A percentile compares a stretch with the other conserved stretches of the same genome.
These are phyloP conservation scores for Tolypocladium cylindrosporum DNA, from an alignment of 2,329 filamentous ascomycete genomes.

Conservation along the genomic window DNA sequence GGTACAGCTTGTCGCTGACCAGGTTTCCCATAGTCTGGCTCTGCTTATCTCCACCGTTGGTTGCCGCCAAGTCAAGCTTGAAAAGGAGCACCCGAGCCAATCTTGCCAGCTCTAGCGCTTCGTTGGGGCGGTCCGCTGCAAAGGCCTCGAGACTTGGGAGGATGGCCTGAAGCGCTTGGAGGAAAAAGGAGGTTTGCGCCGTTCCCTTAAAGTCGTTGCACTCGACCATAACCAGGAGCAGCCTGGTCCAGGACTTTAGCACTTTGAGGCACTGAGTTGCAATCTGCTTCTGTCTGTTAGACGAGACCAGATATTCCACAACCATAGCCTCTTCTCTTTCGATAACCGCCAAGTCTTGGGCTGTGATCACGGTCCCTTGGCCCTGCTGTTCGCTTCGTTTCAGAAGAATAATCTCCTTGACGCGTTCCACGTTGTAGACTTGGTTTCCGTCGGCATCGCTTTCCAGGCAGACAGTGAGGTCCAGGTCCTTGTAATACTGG, in stretches of 20 bases:
- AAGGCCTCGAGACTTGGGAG: slow-evolving; percentile 78
- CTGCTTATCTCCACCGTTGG: slow-evolving; percentile 28
- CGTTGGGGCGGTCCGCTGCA: slow-evolving; percentile 55
- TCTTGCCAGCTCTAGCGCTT: slow-evolving; percentile 66
- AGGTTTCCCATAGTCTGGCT: slow-evolving; percentile 52
- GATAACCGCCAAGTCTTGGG: slow-evolving; percentile 38
- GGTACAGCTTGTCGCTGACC: slow-evolving; percentile 79
- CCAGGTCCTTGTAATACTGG: slow-evolving; percentile 53
- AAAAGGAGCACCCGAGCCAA: slow-evolving; percentile 65
- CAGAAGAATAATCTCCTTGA: slow-evolving; percentile 64
- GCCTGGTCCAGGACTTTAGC: slow-evolving; percentile 73
- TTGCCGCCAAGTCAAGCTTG: slow-evolving; percentile 50
- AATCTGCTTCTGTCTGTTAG: slow-evolving; percentile 54
- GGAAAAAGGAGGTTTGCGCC: slow-evolving; percentile 64
- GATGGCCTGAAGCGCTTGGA: slow-evolving; percentile 80
- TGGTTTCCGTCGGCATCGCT: slow-evolving; percentile 44
- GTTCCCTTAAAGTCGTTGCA: slow-evolving; percentile 69
- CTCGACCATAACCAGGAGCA: slow-evolving; percentile 75
- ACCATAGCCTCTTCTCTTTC: slow-evolving; percentile 52
- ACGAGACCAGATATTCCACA: slow-evolving; percentile 49
- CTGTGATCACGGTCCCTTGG: slow-evolving; percentile 35
- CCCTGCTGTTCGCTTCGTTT: slow-evolving; percentile 53
- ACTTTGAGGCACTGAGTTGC: slow-evolving; percentile 51
- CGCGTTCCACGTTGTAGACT: slow-evolving; percentile 60
- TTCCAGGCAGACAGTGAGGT: slow-evolving; percentile 55